phyloP scores from a whole-genome alignment of 2,329 filamentous ascomycete species.

The Pestalotiopsis sp. region DNA sequence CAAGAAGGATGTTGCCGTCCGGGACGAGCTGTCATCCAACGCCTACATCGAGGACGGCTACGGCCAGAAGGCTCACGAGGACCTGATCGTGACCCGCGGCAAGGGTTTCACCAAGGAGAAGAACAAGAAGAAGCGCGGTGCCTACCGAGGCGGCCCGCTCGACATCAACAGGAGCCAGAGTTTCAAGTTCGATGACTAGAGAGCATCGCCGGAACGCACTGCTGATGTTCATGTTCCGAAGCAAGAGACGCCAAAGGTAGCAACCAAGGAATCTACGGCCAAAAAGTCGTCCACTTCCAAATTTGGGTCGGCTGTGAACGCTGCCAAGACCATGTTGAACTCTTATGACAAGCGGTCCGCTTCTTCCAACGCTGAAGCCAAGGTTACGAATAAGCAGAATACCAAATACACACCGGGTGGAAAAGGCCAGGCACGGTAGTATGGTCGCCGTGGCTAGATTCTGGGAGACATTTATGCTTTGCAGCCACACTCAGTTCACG shows the following conservation, averaged over 20 bases:
- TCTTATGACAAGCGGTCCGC: background rate
- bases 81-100: constrained; percentile 86
- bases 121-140: constrained; percentile 95
- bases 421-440: background rate
- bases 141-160: constrained; percentile 85
- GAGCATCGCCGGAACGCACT: constrained; percentile 1
- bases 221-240: background rate
- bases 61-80: constrained; percentile 82
- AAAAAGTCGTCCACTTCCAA: background rate
- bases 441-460: background rate
- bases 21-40: constrained; percentile 73
- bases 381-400: background rate
- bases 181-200: constrained; percentile 91
- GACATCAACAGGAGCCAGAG: constrained; percentile 80
- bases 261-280: background rate
- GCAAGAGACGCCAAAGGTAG: background rate
- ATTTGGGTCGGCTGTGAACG: background rate
- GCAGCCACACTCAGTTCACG: background rate
- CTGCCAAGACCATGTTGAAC: background rate
- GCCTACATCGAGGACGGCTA: constrained; percentile 83
- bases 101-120: constrained; percentile 99
- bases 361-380: background rate
- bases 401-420: background rate
- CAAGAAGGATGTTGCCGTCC: constrained; percentile 66
- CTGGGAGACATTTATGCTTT: background rate